Conservation (phyloP, 108 stramenopile genomes). For the Fragilaria crotonensis region DNA sequence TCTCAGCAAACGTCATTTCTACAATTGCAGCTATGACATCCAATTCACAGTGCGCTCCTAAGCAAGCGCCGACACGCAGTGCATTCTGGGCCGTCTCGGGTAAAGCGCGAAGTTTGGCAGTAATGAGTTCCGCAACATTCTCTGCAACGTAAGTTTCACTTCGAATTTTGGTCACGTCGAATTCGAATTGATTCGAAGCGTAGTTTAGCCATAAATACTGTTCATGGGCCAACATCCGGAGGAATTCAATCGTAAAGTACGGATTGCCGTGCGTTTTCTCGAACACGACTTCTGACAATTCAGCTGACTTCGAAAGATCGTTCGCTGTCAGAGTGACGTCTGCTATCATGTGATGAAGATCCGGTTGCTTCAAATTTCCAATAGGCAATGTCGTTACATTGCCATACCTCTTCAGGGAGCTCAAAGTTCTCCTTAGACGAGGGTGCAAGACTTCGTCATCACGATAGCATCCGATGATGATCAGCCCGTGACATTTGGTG, state of each 20-base stretch:
- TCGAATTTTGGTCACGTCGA: constrained; percentile 11
- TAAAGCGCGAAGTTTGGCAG: neutral
- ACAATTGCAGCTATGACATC: neutral
- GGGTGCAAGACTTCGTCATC: constrained; percentile 36
- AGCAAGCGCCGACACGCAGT: neutral
- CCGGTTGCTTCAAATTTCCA: constrained; percentile 8
- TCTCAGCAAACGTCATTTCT: neutral
- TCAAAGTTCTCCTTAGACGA: neutral
- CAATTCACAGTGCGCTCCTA: neutral
- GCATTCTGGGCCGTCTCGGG: neutral
- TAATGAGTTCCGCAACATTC: constrained; percentile 20
- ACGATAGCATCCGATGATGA: constrained; percentile 42
- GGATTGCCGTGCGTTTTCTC: constrained; percentile 26
- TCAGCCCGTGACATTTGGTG: neutral
- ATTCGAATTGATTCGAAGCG: constrained; percentile 16
- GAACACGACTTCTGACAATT: constrained; percentile 7
- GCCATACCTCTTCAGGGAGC: neutral
- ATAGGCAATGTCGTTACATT: neutral
- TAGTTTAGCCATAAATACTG: constrained; percentile 8
- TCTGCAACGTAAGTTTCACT: constrained; percentile 11
- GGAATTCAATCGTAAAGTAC: constrained; percentile 22
- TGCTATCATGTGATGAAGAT: constrained; percentile 4
- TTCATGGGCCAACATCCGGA: constrained; percentile 4
- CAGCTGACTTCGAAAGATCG: neutral
- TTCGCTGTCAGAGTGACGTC: constrained; percentile 8